These are phyloP conservation scores for Aaosphaeria pasadenensis DNA, from an alignment of 2,329 filamentous ascomycete species.

Conservation along the genomic window DNA sequence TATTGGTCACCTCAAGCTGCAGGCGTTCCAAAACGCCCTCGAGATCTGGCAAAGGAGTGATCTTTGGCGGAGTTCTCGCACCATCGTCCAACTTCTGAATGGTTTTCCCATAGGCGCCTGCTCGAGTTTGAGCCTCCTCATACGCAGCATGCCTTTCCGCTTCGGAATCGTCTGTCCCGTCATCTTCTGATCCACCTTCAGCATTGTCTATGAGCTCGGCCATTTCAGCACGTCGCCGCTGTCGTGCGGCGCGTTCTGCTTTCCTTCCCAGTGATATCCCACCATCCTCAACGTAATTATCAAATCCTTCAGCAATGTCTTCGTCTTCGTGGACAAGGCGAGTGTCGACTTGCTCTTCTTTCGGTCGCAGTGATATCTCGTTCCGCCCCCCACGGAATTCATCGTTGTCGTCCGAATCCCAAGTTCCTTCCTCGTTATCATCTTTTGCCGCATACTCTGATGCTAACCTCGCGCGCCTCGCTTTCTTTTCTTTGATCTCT, in stretches of 20 bases:
- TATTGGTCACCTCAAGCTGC: conserved; percentile 57
- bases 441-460: conserved; percentile 63
- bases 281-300: conserved; percentile 85
- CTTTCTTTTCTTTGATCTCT: conserved; percentile 89
- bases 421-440: conserved; percentile 43
- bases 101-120: conserved; percentile 72
- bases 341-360: conserved; percentile 64
- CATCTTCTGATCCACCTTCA: conserved; percentile 68
- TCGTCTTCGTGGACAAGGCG: conserved; percentile 83
- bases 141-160: conserved; percentile 71
- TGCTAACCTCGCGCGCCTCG: conserved; percentile 77
- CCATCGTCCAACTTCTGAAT: conserved; percentile 41
- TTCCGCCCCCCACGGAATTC: conserved; percentile 37
- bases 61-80: conserved; percentile 64
- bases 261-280: conserved; percentile 73
- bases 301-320: conserved; percentile 89
- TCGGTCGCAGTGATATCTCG: conserved; percentile 50
- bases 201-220: conserved; percentile 78
- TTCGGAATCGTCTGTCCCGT: conserved; percentile 64
- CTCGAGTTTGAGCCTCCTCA: conserved; percentile 79
- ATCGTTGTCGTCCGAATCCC: conserved; percentile 40
- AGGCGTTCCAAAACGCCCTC: conserved; percentile 64
- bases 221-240: conserved; percentile 71
- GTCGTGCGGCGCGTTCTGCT: conserved; percentile 69
- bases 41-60: conserved; percentile 74